These are phyloP conservation scores for Penicillium sp. DNA, from an alignment of 2,329 filamentous ascomycete species.

Conservation along the genomic window DNA sequence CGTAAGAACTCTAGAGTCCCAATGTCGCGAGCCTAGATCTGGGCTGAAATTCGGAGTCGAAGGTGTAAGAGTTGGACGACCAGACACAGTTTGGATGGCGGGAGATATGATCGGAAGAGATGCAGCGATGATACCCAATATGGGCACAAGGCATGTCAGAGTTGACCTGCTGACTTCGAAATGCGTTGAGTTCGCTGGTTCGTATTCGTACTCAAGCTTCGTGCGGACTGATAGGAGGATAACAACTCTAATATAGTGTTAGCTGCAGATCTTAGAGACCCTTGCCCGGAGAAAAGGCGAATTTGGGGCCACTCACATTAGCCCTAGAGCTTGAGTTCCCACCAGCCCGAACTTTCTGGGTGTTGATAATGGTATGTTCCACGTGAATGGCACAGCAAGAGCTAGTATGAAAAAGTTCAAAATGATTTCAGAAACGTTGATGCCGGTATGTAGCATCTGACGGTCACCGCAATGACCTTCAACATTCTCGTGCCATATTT, in stretches of 20 bases:
- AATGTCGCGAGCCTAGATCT: conserved; percentile 10
- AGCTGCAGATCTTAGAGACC: neutral
- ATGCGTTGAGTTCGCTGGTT: conserved; percentile 11
- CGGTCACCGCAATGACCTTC: conserved; percentile 16
- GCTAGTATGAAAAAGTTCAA: conserved; percentile 16
- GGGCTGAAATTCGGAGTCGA: neutral
- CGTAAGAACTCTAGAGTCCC: conserved; percentile 14
- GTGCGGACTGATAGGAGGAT: conserved; percentile 12
- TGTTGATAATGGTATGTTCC: conserved; percentile 5
- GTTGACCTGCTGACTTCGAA: conserved; percentile 16
- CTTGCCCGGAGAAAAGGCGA: neutral
- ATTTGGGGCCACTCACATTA: conserved; percentile 11
- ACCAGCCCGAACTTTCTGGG: conserved; percentile 8
- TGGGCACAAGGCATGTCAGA: conserved; percentile 8
- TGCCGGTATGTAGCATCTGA: conserved; percentile 13
- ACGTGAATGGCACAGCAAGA: conserved; percentile 9
- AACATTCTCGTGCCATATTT: conserved; percentile 12
- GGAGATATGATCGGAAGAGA: conserved; percentile 18
- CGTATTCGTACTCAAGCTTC: conserved; percentile 9
- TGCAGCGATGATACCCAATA: conserved; percentile 18
- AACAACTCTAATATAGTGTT: conserved; percentile 10
- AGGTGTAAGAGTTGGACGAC: conserved; percentile 3
- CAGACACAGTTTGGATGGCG: conserved; percentile 3
- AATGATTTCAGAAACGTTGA: conserved; percentile 11
- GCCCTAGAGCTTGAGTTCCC: conserved; percentile 12